Evolutionary conservation across 106 monocot genomes (phyloP), one percentile per base, ranked within the genome.

Genomic region (Triglochin maritima): DNA sequence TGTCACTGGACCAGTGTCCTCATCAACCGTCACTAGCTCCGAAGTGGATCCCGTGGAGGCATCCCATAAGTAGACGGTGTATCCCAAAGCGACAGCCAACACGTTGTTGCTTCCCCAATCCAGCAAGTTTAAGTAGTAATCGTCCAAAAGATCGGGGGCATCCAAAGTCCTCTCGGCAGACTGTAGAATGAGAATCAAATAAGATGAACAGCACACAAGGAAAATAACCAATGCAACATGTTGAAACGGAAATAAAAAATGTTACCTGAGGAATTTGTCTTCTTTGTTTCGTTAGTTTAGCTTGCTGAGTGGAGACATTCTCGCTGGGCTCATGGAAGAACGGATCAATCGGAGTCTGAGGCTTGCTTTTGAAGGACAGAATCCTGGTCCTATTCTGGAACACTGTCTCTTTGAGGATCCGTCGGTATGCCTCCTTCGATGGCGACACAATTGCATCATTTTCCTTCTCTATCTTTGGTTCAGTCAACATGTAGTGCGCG

Each of bases 71-170:
- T 70, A 59, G 17, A 70, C 47, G 3, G 59, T 70, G 59, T 46
- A 6, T 6, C 59, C 70, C 3, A 70, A 47, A 3, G 59, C 70
- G 43, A 70, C 59, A 2, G 70, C 70, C 12, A 70, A 29, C 16
- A 70, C 70, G 47, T 70, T 70, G 47, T 47, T 44, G 70, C 70
- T 70, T 49, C 70, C 70, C 59, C 70, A 70, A 12, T 70, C 58
- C 46, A 70, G 44, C 3, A 70, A 13, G 15, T 60, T 70, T 2
- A 60, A 9, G 14, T 60, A 59, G 59, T 70, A 70, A 12, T 70
- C 59, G 47, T 70, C 70, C 5, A 70, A 14, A 29, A 70, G 45
- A 48, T 70, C 70, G 9, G 70, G 70, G 9, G 59, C 70, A 12
- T 70, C 59, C 6, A 70, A 17, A 5, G 59, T 70, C 45, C 59